A percentile compares a stretch with the other conserved stretches of the same genome.
These are phyloP conservation scores for Nectriaceae sp. DNA, from an alignment of 2,329 filamentous ascomycete species.

Conservation along the genomic window DNA sequence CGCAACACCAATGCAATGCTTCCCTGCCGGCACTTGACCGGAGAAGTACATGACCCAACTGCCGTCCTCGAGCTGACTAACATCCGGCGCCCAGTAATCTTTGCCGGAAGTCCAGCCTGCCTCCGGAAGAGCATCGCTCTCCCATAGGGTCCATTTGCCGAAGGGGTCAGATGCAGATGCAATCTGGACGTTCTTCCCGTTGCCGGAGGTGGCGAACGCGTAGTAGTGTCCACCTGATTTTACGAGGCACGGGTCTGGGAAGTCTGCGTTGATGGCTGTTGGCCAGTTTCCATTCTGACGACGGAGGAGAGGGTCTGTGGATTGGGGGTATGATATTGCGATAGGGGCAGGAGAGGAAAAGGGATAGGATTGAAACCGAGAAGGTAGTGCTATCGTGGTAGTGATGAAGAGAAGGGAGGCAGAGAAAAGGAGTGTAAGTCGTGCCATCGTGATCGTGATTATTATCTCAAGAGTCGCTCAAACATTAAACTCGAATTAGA, in stretches of 20 bases:
- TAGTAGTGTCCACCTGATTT: constrained; percentile 53
- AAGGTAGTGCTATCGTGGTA: neutral
- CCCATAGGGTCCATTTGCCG: constrained; percentile 48
- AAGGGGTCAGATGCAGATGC: constrained; percentile 51
- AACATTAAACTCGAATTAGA: neutral
- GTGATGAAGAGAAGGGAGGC: neutral
- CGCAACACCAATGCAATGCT: constrained; percentile 63
- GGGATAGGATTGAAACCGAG: neutral
- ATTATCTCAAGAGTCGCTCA: neutral
- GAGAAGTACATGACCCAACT: constrained; percentile 63
- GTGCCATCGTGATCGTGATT: neutral
- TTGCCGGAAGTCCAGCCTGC: constrained; percentile 55
- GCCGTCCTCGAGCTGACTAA: constrained; percentile 50
- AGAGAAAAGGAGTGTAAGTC: constrained; percentile 1
- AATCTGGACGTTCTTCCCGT: constrained; percentile 54
- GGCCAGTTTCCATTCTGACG: neutral
- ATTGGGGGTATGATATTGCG: constrained; percentile 2
- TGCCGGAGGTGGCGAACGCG: constrained; percentile 57
- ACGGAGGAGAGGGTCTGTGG: neutral
- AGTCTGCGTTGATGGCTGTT: constrained; percentile 39
- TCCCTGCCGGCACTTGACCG: constrained; percentile 43
- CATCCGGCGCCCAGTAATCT: constrained; percentile 64
- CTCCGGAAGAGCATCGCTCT: constrained; percentile 56
- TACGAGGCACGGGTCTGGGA: constrained; percentile 57
- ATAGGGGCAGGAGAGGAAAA: neutral